These are phyloP conservation scores for Melocanna baccifera DNA, from an alignment of 176 grass and related monocot species.

Conservation along the genomic window DNA sequence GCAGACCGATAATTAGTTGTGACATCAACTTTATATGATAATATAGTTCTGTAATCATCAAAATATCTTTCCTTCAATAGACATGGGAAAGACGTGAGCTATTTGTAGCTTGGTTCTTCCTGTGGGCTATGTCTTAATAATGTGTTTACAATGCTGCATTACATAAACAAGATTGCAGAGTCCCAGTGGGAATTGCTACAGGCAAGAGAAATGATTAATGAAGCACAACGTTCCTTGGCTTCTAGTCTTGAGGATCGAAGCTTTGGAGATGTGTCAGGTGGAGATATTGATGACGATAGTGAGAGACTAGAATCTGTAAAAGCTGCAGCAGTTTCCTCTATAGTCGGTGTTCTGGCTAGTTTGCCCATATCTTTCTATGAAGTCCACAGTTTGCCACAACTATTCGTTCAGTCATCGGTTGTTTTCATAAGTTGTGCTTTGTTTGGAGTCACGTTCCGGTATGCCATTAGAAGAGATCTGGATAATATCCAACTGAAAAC, in stretches of 20 bases:
- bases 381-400: conserved; percentile 49
- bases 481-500: conserved; percentile 85
- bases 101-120: conserved; percentile 21
- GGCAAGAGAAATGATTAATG: conserved; percentile 80
- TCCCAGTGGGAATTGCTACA: conserved; percentile 68
- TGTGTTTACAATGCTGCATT: conserved; percentile 18
- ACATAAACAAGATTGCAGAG: conserved; percentile 64
- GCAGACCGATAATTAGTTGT: conserved; percentile 29
- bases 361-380: conserved; percentile 77
- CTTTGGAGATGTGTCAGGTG: conserved; percentile 29
- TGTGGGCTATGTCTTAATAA: conserved; percentile 4
- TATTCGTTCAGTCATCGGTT: conserved; percentile 46
- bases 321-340: conserved; percentile 64
- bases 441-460: conserved; percentile 83
- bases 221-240: conserved; percentile 60
- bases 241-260: conserved; percentile 43
- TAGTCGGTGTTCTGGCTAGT: conserved; percentile 64
- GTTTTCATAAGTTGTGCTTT: conserved; percentile 71
- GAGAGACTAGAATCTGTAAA: conserved; percentile 84
- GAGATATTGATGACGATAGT: conserved; percentile 43
- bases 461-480: conserved; percentile 75
- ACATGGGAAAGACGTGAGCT: neutral
- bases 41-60: conserved; percentile 18
- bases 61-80: conserved; percentile 23
- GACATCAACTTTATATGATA: conserved; percentile 27